Conservation (phyloP, 257 asterid species). For the Pogostemon cablin region DNA sequence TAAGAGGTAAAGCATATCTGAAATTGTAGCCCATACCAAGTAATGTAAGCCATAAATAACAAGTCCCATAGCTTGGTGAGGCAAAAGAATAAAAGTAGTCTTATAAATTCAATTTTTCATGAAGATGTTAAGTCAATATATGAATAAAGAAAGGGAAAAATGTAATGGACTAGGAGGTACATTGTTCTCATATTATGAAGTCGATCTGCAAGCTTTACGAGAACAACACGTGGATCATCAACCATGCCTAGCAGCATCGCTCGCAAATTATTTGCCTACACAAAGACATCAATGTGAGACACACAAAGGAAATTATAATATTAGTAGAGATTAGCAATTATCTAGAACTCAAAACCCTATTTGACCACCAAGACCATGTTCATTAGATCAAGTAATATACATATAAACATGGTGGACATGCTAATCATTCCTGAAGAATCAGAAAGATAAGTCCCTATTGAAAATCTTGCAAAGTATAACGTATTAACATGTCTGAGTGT, state of each 20-base stretch:
- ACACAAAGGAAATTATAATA: slow-evolving; percentile 10
- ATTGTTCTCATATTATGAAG: slow-evolving; percentile 99
- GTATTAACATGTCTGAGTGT: background rate
- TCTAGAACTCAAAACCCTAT: slow-evolving; percentile 14
- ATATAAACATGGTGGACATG: background rate
- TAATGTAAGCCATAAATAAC: slow-evolving; percentile 10
- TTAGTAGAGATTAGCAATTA: slow-evolving; percentile 11
- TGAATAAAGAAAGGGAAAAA: slow-evolving; percentile 19
- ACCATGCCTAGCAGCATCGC: slow-evolving; percentile 98
- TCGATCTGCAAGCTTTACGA: slow-evolving; percentile 97
- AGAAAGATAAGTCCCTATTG: slow-evolving; percentile 5
- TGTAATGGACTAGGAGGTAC: slow-evolving; percentile 41
- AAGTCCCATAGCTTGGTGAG: slow-evolving; percentile 11
- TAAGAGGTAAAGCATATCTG: slow-evolving; percentile 84
- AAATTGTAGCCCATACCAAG: slow-evolving; percentile 27
- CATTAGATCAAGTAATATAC: background rate
- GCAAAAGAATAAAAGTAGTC: slow-evolving; percentile 12
- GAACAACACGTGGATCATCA: slow-evolving; percentile 98
- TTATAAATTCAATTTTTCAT: background rate
- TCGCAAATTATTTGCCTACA: slow-evolving; percentile 88
- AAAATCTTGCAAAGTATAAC: background rate
- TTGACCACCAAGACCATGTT: slow-evolving; percentile 9
- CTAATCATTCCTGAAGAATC: slow-evolving; percentile 21
- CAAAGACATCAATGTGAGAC: slow-evolving; percentile 30
- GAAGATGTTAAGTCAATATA: slow-evolving; percentile 10